Evolutionary conservation across 2,329 filamentous ascomycete species (phyloP), one percentile per base, ranked within the genome.

Genomic region (Penicillium sp.): DNA sequence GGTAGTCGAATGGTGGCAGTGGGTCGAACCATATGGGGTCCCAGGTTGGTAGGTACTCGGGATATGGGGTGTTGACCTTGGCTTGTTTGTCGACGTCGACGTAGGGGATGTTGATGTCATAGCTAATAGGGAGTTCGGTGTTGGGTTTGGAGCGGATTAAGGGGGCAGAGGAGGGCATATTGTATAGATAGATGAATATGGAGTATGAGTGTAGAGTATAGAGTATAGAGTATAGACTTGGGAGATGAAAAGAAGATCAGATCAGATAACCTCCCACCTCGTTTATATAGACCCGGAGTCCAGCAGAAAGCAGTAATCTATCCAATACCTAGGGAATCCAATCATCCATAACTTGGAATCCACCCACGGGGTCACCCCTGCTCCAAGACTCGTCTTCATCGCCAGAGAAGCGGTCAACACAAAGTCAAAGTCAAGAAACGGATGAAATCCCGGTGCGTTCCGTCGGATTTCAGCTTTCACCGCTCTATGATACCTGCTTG

Each of bases 71-170:
- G 36, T 64, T 62, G 42, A 62, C 57, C n/a, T 65, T 61, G 36
- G 60, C 64, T 49, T 66, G 66, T 54, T 63, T 66, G 49, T 63
- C 66, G 50, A 65, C 67, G 54, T 63, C 66, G 41, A 68, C 66
- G 47, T 82, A 75, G 38, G 73, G 73, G 40, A 75, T 67, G 57
- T 75, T 74, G 61, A 74, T 74, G 55, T 74, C 72, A 53, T 74
- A 74, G 43, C 62, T 69, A 46, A 70, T 68, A 22, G 68, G 67
- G 42, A 54, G 52, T 31, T 68, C 60, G 24, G 38, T 60, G 55
- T 63, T 56, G 49, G 57, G 46, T 36, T 61, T 63, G 60, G 32
- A 60, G 55, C 53, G 59, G 55, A 35, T 57, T 44, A 64, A 51
- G 45, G 63, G 64, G 28, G 63, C 63, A 14, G 65, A 59, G 22